These are phyloP conservation scores for Monilinia aucupariae DNA, from an alignment of 2,329 filamentous ascomycete genomes.

Conservation along the genomic window DNA sequence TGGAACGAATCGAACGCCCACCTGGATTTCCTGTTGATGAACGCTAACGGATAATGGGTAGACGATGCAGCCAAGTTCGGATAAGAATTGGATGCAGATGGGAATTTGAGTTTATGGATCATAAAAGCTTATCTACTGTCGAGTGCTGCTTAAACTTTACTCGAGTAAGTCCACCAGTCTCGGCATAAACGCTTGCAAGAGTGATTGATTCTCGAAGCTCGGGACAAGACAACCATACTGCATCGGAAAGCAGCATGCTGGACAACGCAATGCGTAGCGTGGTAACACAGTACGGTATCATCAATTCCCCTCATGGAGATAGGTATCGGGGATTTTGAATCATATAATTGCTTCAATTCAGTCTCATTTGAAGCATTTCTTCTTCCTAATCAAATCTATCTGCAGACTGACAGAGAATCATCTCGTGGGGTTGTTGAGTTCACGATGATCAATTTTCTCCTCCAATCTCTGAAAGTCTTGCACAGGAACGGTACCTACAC, in stretches of 20 bases:
- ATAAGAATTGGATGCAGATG: background rate
- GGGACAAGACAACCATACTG: too few species aligned
- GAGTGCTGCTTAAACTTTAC: background rate
- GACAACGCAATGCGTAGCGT: too few species aligned
- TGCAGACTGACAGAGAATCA: background rate
- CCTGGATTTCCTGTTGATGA: background rate
- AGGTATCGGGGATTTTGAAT: too few species aligned
- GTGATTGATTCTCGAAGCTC: background rate
- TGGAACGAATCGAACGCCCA: background rate
- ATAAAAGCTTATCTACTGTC: constrained; percentile 16
- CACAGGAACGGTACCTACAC: too few species aligned
- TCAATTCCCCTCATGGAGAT: too few species aligned
- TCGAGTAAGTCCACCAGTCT: too few species aligned
- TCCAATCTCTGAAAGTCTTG: background rate
- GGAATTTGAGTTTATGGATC: background rate
- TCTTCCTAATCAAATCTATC: background rate
- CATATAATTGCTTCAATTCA: too few species aligned
- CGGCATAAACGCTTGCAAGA: background rate
- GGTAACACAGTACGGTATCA: too few species aligned
- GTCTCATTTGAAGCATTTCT: background rate
- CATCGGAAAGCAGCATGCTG: too few species aligned
- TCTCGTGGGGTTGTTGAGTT: background rate
- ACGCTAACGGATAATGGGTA: background rate
- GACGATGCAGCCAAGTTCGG: background rate
- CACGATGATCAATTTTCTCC: background rate